phyloP scores from a whole-genome alignment of 495 filamentous ascomycete species.

The Astrothelium subdiscretum region DNA sequence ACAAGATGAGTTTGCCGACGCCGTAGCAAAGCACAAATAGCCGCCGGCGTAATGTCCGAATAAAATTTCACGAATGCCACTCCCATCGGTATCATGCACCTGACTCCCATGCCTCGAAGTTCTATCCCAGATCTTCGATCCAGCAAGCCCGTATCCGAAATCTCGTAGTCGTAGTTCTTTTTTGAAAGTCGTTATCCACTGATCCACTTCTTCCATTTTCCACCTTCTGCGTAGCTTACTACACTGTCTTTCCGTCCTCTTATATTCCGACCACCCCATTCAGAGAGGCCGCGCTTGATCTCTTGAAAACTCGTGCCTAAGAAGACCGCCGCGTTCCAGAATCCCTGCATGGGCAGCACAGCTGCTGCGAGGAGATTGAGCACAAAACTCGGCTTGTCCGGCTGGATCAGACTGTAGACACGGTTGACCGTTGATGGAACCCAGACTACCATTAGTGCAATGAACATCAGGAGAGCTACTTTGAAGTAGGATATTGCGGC shows the following conservation, averaged over 20 bases:
- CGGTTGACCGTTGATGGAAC: slow-evolving; percentile 71
- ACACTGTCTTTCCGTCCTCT: background rate
- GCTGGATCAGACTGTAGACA: slow-evolving; percentile 53
- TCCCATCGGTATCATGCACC: background rate
- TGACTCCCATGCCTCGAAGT: background rate
- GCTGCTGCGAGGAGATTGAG: slow-evolving; percentile 61
- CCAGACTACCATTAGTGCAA: slow-evolving; percentile 73
- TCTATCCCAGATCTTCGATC: background rate
- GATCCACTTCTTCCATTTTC: background rate
- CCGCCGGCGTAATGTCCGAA: background rate
- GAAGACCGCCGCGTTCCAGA: slow-evolving; percentile 81
- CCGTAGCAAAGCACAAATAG: background rate
- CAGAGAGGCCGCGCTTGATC: background rate
- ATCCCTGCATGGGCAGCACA: slow-evolving; percentile 74
- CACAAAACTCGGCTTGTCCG: slow-evolving; percentile 39
- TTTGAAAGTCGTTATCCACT: background rate
- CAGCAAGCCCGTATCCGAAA: background rate
- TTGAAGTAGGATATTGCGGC: slow-evolving; percentile 72
- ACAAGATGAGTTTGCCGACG: background rate
- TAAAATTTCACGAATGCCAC: background rate
- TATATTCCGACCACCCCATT: background rate
- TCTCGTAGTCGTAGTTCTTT: background rate
- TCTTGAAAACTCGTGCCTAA: slow-evolving; percentile 40
- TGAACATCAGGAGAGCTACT: slow-evolving; percentile 77
- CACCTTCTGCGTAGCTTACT: background rate